Base-by-base conservation (phyloP, 768 basidiomycete genomes). In the Rhizopogon roseolus region DNA sequence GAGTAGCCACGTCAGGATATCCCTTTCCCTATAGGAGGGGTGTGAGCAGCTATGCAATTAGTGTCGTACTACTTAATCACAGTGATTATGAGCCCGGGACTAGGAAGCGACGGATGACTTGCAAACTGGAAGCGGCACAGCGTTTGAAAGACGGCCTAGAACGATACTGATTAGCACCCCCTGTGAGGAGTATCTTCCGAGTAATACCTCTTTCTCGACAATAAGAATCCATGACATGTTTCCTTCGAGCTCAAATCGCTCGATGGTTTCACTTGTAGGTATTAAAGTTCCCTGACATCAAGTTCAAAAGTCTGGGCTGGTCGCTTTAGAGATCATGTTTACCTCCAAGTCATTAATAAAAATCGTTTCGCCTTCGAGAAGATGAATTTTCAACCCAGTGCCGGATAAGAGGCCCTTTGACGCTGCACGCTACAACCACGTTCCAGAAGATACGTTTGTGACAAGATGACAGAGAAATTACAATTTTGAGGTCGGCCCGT, bases 121-220 rank as follows among this genome's bases (percentile, higher is more conserved):
- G 82, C 73, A 50, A 94, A 71, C 19, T 69, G 69, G 14, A 84
- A 57, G 40, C 77, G 75, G 62, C 85, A 88, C 1, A 98, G 77
- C 0, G 91, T 88, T 63, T 94, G 90, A 66, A 98, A 98, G n/a
- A 97, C 82, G 0, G 97, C 96, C 96, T 98, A 29, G 32, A n/a
- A 14, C 55, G n/a, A 49, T 10, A 17, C 17, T 62, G 54, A 22
- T 11, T 29, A 5, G 22, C 34, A 22, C 22, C 6, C 5, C 19
- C 41, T 36, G 22, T 19, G 34, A 49, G 14, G 7, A 16, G 22
- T 19, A 6, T 5, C 9, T 8, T 48, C 6, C 10, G 27, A 6
- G 6, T 57, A 72, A 46, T 32, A 88, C 96, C 72, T 99, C 97
- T 73, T 99, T 99, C 71, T 99, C 97, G 16, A 98, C 77, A 4